Evolutionary conservation across 768 basidiomycete genomes (phyloP), one percentile per base, ranked within the genome.

Genomic region (Filobasidium wieringae): DNA sequence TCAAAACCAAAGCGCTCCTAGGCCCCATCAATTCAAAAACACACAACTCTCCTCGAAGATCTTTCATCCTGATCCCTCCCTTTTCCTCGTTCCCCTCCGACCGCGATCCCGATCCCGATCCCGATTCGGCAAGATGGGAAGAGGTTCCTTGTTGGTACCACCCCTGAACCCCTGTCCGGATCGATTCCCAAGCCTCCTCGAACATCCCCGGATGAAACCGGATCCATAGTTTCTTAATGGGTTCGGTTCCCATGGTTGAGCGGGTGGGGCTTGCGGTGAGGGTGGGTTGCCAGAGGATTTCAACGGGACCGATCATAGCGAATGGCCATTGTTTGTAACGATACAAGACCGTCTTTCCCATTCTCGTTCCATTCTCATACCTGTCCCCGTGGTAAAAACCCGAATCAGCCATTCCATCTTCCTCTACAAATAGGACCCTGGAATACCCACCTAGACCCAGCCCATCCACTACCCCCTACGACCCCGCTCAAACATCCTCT

Each of bases 11-110:
- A 54, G 79, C 87, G 0, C 86, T 79, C 68, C 82, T 86, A 2
- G 88, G 88, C 2, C 93, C 93, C 78, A 86, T 85, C 32, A 96
- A 80, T 70, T 97, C 92, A 64, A 93, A 93, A 5, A 83, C 78
- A 60, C 86, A 87, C 40, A 89, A 64, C 50, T 82, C 80, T 1
- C 81, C 82, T 55, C 84, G 76, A 49, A 91, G 71, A 68, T 92
- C 87, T 19, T 41, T 43, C 30, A 58, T 32, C 22, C 39, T 39
- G 33, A 58, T 37, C 33, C 39, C 34, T n/a, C 29, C 31, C 3
- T 30, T 27, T 12, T 9, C 12, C 8, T 26, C 29, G 15, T 3
- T 30, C n/a, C n/a, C n/a, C n/a, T n/a, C n/a, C n/a, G n/a, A n/a
- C 19, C 36, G 36, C 19, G n/a, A n/a, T n/a, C n/a, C n/a, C n/a